phyloP scores from a whole-genome alignment of 129 eudicot species.

The Dittrichia graveolens region DNA sequence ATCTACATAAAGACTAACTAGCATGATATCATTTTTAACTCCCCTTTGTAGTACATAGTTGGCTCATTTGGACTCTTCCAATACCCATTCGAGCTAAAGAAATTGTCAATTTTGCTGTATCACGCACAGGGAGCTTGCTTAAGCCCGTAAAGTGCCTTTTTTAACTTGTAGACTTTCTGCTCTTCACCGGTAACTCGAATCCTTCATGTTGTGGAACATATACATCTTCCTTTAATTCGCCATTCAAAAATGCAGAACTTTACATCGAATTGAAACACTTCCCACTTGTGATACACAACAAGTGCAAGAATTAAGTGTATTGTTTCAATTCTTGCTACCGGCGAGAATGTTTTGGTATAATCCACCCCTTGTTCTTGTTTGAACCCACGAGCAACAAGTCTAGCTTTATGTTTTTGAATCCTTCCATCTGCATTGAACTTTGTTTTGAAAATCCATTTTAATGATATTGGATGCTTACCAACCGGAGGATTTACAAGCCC shows the following conservation, averaged over 20 bases:
- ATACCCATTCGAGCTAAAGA: no score
- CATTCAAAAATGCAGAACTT: neutral
- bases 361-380: no score
- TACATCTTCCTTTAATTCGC: no score
- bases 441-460: neutral
- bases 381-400: neutral
- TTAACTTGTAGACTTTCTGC: neutral
- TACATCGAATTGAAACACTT: neutral
- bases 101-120: no score
- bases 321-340: neutral
- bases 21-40: no score
- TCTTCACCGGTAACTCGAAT: neutral
- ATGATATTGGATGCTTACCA: neutral
- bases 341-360: neutral
- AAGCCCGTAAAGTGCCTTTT: no score
- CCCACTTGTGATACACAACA: neutral
- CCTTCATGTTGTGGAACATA: neutral
- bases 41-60: no score
- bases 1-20: no score
- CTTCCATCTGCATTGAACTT: neutral
- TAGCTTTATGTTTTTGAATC: neutral
- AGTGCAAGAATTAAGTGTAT: neutral
- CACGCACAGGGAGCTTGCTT: no score
- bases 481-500: neutral
- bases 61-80: no score